Base-by-base conservation (phyloP, 495 filamentous ascomycete species). In the Hyaloscypha hepaticicola region DNA sequence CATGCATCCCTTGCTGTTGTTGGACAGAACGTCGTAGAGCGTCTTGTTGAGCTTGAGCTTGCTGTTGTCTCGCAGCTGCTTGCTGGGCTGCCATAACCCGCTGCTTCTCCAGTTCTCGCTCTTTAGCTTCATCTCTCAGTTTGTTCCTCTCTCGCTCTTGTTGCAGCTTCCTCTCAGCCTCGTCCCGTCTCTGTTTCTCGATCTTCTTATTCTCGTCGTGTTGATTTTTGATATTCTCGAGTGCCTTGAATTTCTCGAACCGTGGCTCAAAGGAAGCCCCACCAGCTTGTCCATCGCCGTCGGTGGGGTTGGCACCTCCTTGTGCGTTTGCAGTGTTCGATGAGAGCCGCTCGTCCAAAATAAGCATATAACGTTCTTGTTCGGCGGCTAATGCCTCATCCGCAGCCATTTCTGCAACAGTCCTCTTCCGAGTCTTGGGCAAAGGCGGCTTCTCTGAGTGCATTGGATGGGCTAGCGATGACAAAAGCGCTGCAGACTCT, bases 381-480 rank as follows among this genome's bases (percentile, higher is more conserved):
- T 95, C 88, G 12, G 92, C 93, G 6, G 92, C 92, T 63, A 90
- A 78, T 0, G 95, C 93, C 73, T 98, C 93, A 72, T 98, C 95
- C 2, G 93, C 93, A 31, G 90, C 94, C 74, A 97, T 82, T 70
- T 99, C 93, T 6, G 96, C 95, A 12, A 93, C 88, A 0, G 95
- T 99, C 63, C 94, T 85, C 81, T 99, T 98, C 63, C 96, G 83
- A 26, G 86, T 85, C 79, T 96, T 97, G 19, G 92, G 93, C 58
- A 88, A 81, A 1, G 96, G 94, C 31, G 90, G 87, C 31, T 85
- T 80, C 60, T 88, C 82, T 16, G 81, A 82, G 70, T 97, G 91
- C 12, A 90, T 83, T 1, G 92, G 88, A 76, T 92, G 88, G 55
- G 83, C 79, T 70, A 96, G 76, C 34, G 82, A 78, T 53, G 92